phyloP scores from a whole-genome alignment of 768 basidiomycete species.

The Leucocoprinus birnbaumii region DNA sequence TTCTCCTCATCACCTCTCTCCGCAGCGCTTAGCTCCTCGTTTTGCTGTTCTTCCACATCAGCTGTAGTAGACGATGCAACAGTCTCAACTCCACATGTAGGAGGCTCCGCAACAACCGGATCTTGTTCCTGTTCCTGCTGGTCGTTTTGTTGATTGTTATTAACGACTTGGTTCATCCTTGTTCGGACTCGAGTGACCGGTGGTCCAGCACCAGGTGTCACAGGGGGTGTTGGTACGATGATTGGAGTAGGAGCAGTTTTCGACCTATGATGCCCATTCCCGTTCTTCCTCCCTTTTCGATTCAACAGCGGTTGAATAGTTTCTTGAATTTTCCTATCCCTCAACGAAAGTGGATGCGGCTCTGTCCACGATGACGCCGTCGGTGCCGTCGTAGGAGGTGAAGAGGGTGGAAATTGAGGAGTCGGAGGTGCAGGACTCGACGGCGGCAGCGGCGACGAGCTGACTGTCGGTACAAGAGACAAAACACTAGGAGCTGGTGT shows the following conservation, averaged over 20 bases:
- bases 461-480: constrained; percentile 8
- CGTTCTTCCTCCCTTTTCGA: background rate
- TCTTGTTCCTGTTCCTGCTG: no score
- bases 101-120: background rate
- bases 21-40: background rate
- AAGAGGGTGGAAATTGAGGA: constrained; percentile 1
- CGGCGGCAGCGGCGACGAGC: constrained; percentile 5
- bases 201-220: constrained; percentile 1
- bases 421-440: constrained; percentile 12
- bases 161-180: background rate
- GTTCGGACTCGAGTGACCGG: constrained; percentile 9
- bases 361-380: constrained; percentile 2
- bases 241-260: constrained; percentile 7
- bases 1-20: background rate
- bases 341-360: constrained; percentile 6
- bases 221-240: background rate
- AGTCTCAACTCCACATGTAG: background rate
- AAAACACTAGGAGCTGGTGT: constrained; percentile 12
- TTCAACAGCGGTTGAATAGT: constrained; percentile 3
- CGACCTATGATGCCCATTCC: background rate
- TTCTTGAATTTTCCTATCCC: constrained; percentile 4
- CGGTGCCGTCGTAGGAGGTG: constrained; percentile 11
- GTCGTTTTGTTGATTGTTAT: background rate
- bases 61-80: background rate
- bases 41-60: background rate